Evolutionary conservation across 768 basidiomycete genomes (phyloP), one percentile per base, ranked within the genome.

Genomic region (Hebeloma cylindrosporum): DNA sequence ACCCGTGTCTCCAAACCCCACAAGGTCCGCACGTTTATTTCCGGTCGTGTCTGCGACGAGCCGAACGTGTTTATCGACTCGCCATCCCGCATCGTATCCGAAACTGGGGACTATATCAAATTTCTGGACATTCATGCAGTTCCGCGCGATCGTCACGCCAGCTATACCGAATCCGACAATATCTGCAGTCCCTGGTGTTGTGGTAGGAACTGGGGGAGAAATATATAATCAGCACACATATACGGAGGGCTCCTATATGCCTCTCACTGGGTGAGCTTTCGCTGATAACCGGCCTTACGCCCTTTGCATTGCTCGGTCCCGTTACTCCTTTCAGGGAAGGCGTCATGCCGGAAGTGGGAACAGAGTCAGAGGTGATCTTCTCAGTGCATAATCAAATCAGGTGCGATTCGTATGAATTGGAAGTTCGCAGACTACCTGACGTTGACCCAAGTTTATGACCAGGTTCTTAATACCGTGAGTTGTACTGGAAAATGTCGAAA

Each of bases 1-100:
- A 2, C 53, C 53, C 2, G 17, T 20, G 7, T 54, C 34, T 3
- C 53, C 56, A 14, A 57, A 57, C 2, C 56, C 56, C 7, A 57
- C 46, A 30, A 58, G 38, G 22, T 58, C 56, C 2, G 26, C 31
- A 2, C 11, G 7, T 10, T 48, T 38, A 23, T 48, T 10, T 9
- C 50, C 45, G 2, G 52, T 52, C 4, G 47, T 49, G 17, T 51
- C 48, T 11, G 32, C 53, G 9, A 57, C 9, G 39, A 57, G 47
- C 2, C 52, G 52, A 13, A 50, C 47, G 39, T 57, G 52, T 46
- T 45, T 48, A 2, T 51, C 53, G 8, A 36, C 29, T 3, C 41
- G 47, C 56, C 53, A 57, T 25, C 50, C 47, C 4, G 41, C 50
- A 18, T 42, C 36, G 37, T 51, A 41, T 7, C 40, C 51, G n/a